Percentiles rank a stretch among this genome's conserved stretches.
Evolutionary conservation across 805 yeast species (phyloP).

Genomic region (Zygosaccharomyces bailii): DNA sequence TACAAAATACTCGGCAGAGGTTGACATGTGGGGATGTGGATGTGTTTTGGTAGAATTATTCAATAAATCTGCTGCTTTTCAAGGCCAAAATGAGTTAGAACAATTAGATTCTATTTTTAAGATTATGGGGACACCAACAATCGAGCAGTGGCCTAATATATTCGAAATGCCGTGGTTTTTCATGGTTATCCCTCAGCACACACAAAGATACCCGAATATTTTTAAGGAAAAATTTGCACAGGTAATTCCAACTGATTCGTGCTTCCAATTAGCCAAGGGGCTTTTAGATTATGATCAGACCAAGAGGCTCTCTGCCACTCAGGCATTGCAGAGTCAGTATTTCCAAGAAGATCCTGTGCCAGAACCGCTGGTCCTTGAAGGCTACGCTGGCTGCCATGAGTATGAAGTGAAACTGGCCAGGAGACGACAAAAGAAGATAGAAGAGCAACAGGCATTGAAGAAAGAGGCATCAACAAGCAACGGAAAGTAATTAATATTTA

Average conservation of each 20-base stretch:
- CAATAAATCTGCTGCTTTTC: constrained; percentile 71
- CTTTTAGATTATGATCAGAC: constrained; percentile 68
- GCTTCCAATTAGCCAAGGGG: constrained; percentile 61
- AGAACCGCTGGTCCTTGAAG: constrained; percentile 53
- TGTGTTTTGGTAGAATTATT: constrained; percentile 83
- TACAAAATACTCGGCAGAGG: constrained; percentile 84
- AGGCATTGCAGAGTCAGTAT: constrained; percentile 68
- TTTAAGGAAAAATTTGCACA: constrained; percentile 44
- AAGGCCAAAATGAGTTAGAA: constrained; percentile 83
- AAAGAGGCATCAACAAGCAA: constrained; percentile 9
- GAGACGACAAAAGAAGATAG: constrained; percentile 40
- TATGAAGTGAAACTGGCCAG: constrained; percentile 70
- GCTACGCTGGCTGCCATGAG: constrained; percentile 92
- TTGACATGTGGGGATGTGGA: constrained; percentile 97
- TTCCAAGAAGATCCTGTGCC: constrained; percentile 68
- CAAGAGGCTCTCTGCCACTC: constrained; percentile 60
- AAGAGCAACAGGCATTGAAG: constrained; percentile 17
- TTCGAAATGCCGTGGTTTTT: constrained; percentile 89
- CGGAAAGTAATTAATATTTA: constrained; percentile 8
- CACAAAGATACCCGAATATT: constrained; percentile 24
- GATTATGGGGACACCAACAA: constrained; percentile 82
- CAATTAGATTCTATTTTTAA: constrained; percentile 75
- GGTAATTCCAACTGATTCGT: constrained; percentile 45
- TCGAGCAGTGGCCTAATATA: constrained; percentile 72
- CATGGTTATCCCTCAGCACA: constrained; percentile 59